Percentiles rank a stretch among this genome's conserved stretches.
Conservation (phyloP, 306 rosid genomes). For the Cucurbita argyrosperma region DNA sequence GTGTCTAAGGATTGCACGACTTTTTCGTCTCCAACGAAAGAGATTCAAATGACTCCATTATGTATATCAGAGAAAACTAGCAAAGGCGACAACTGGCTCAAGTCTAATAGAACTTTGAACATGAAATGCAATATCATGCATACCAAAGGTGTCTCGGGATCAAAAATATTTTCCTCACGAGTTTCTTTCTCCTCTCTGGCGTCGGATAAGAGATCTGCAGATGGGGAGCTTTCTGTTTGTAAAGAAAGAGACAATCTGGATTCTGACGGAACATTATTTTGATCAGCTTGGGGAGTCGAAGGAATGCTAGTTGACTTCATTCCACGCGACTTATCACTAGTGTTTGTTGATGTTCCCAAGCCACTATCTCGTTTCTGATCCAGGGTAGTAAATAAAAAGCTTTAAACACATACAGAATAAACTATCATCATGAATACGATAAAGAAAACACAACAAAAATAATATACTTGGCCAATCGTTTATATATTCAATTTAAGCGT, state of each 20-base stretch:
- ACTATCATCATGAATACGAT: not conserved
- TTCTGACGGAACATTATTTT: slow-evolving; percentile 40
- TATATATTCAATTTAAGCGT: not conserved
- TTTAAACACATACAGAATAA: not conserved
- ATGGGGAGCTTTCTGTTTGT: slow-evolving; percentile 63
- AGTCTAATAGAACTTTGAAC: not conserved
- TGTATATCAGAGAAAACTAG: not conserved
- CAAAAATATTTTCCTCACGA: slow-evolving; percentile 48
- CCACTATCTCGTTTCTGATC: slow-evolving; percentile 87
- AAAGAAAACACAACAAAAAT: not conserved
- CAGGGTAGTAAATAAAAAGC: slow-evolving; percentile 16
- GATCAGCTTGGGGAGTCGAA: slow-evolving; percentile 87
- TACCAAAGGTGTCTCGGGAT: slow-evolving; percentile 80
- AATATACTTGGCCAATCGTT: not conserved
- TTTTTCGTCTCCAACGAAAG: not conserved
- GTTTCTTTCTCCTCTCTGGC: slow-evolving; percentile 56
- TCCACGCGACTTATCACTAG: slow-evolving; percentile 86
- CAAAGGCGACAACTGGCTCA: not conserved
- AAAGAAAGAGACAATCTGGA: slow-evolving; percentile 58
- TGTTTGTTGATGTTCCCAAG: slow-evolving; percentile 34
- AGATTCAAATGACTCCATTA: not conserved
- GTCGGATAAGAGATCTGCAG: slow-evolving; percentile 49
- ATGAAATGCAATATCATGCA: slow-evolving; percentile 14
- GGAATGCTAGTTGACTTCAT: slow-evolving; percentile 74
- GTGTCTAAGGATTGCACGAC: not conserved